phyloP scores from a whole-genome alignment of 192 early-diverging fungal genomes.

The Dispira parvispora region DNA sequence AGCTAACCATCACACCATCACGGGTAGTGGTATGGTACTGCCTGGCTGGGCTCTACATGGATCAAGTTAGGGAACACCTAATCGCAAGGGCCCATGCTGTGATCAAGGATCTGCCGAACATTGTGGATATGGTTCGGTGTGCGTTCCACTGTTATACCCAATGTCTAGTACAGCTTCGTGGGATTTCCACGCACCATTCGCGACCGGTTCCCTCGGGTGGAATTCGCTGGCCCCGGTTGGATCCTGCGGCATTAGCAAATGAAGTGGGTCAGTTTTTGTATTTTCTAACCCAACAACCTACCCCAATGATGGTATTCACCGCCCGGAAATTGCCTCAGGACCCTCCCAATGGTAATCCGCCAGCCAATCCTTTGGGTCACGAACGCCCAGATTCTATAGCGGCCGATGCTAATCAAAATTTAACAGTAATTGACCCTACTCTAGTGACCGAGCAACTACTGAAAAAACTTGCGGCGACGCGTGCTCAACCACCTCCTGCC shows the following conservation, averaged over 20 bases:
- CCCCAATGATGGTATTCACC: too few relatives aligned
- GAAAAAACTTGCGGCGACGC: too few relatives aligned
- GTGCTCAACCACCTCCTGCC: too few relatives aligned
- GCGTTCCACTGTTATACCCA: background rate
- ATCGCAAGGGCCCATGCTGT: slow-evolving; percentile 4
- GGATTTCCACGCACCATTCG: background rate
- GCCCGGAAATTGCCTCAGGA: too few relatives aligned
- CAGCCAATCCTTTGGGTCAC: too few relatives aligned
- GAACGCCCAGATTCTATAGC: too few relatives aligned
- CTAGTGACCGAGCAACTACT: too few relatives aligned
- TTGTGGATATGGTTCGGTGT: background rate
- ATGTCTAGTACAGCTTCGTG: background rate
- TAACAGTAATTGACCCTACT: too few relatives aligned
- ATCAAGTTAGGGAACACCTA: background rate
- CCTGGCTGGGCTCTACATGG: background rate
- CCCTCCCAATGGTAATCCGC: too few relatives aligned
- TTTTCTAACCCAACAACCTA: background rate
- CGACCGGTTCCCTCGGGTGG: background rate
- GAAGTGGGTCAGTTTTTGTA: slow-evolving; percentile 9
- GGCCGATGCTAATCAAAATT: too few relatives aligned
- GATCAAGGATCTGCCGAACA: background rate
- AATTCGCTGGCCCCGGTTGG: background rate
- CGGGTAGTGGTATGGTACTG: slow-evolving; percentile 4
- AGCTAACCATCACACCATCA: slow-evolving; percentile 1
- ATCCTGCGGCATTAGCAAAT: background rate